phyloP scores from a whole-genome alignment of 345 rosid genomes.

The Theobroma cacao region DNA sequence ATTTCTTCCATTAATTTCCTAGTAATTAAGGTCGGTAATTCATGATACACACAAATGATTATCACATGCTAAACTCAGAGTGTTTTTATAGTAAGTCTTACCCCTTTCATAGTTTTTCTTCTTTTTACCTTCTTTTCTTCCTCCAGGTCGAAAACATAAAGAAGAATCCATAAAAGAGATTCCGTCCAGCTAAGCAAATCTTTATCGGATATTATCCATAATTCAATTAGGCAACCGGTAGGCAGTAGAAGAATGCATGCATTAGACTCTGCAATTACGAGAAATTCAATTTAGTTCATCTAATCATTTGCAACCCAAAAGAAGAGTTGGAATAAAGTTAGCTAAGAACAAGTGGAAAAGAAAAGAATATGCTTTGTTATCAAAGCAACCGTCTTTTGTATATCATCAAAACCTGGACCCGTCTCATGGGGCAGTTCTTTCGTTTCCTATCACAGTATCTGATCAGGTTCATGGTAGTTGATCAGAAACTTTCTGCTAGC shows the following conservation, averaged over 20 bases:
- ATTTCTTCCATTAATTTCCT: not conserved
- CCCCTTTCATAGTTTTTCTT: not conserved
- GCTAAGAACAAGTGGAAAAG: conserved; percentile 3
- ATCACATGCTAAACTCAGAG: conserved; percentile 19
- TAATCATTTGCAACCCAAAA: conserved; percentile 14
- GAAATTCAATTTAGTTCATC: conserved; percentile 9
- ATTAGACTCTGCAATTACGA: not conserved
- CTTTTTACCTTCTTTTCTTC: not conserved
- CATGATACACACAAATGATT: conserved; percentile 14
- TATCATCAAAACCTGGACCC: not conserved
- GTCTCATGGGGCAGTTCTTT: not conserved
- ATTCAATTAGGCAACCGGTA: not conserved
- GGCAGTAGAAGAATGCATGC: not conserved
- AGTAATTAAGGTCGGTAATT: not conserved
- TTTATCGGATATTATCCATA: conserved; percentile 14
- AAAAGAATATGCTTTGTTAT: conserved; percentile 15
- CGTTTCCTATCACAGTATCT: not conserved
- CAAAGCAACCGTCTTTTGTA: not conserved
- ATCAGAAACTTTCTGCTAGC: not conserved
- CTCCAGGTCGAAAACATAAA: conserved; percentile 1
- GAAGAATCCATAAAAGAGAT: conserved; percentile 20
- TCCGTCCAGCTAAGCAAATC: conserved; percentile 25
- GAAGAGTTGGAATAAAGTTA: not conserved
- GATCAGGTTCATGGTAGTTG: not conserved
- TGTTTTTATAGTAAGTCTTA: not conserved